These are phyloP conservation scores for Alternaria sp. DNA, from an alignment of 2,329 filamentous ascomycete species.

Conservation along the genomic window DNA sequence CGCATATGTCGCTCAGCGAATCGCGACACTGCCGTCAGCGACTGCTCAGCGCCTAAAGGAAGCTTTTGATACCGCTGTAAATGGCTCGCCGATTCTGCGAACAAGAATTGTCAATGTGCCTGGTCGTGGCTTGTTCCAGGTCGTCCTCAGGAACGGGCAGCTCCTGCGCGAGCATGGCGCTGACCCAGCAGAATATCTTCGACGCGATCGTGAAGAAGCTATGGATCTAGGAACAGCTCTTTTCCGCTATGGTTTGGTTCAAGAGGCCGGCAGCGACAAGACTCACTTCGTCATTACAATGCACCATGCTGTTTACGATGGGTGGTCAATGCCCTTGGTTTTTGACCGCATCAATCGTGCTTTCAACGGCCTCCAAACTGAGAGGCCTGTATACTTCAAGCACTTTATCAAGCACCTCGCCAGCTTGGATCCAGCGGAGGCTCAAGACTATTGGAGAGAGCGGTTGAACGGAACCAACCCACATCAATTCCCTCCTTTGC, in stretches of 20 bases:
- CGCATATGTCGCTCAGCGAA: slow-evolving; percentile 52
- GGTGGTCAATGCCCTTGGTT: slow-evolving; percentile 53
- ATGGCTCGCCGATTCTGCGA: slow-evolving; percentile 49
- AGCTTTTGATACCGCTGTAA: slow-evolving; percentile 50
- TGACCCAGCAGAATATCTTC: slow-evolving; percentile 47
- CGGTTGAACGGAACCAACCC: slow-evolving; percentile 57
- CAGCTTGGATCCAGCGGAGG: slow-evolving; percentile 52
- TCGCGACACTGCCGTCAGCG: slow-evolving; percentile 45
- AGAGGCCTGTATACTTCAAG: slow-evolving; percentile 52
- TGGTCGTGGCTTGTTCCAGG: slow-evolving; percentile 51
- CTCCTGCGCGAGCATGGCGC: slow-evolving; percentile 42
- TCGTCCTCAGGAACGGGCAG: slow-evolving; percentile 46
- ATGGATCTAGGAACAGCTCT: slow-evolving; percentile 55
- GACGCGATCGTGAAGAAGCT: slow-evolving; percentile 41
- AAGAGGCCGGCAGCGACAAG: slow-evolving; percentile 30
- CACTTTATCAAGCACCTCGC: slow-evolving; percentile 61
- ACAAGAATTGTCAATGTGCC: slow-evolving; percentile 53
- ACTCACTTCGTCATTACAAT: slow-evolving; percentile 60
- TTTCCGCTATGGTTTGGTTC: slow-evolving; percentile 51
- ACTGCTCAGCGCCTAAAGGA: slow-evolving; percentile 43
- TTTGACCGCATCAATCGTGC: slow-evolving; percentile 48
- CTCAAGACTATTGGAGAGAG: slow-evolving; percentile 59
- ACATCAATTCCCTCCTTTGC: slow-evolving; percentile 61
- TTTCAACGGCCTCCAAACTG: slow-evolving; percentile 39
- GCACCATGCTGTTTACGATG: slow-evolving; percentile 64